Conservation (phyloP, 352 stramenopile genomes). For the Globisporangium iwayamae region DNA sequence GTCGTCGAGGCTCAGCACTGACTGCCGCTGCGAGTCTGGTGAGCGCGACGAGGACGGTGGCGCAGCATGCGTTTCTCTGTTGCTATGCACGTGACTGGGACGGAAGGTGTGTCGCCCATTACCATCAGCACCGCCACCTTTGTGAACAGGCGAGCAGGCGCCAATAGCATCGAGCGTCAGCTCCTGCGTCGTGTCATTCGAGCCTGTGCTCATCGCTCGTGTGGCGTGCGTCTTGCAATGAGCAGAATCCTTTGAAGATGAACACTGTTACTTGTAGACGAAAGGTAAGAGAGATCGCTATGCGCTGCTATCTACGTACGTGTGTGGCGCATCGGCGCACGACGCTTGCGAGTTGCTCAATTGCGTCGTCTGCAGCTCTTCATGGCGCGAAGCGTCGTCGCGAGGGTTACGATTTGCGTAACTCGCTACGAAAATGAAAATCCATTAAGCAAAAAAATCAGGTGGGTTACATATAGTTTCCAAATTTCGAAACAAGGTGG, state of each 20-base stretch:
- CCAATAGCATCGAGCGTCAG: slow-evolving; percentile 4
- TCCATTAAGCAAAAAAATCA: neutral
- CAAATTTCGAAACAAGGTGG: neutral
- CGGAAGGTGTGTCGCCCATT: neutral
- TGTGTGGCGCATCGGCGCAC: neutral
- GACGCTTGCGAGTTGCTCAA: neutral
- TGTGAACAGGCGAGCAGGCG: neutral
- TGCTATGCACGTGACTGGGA: neutral
- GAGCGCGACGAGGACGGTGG: neutral
- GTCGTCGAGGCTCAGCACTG: slow-evolving; percentile 44
- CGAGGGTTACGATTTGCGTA: neutral
- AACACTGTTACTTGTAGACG: neutral
- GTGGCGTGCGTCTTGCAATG: neutral
- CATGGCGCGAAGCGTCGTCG: neutral
- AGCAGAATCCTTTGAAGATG: neutral
- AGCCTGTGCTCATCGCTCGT: slow-evolving; percentile 4
- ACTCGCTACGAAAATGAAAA: neutral
- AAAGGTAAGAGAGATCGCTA: neutral
- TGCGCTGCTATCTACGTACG: neutral
- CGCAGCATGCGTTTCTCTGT: neutral
- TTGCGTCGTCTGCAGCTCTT: neutral
- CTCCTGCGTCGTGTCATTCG: slow-evolving; percentile 14
- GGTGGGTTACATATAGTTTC: neutral
- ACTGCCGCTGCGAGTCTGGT: slow-evolving; percentile 5
- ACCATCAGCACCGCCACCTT: neutral